These are phyloP conservation scores for Mimosa bimucronata DNA, from an alignment of 306 rosid species.

Conservation along the genomic window DNA sequence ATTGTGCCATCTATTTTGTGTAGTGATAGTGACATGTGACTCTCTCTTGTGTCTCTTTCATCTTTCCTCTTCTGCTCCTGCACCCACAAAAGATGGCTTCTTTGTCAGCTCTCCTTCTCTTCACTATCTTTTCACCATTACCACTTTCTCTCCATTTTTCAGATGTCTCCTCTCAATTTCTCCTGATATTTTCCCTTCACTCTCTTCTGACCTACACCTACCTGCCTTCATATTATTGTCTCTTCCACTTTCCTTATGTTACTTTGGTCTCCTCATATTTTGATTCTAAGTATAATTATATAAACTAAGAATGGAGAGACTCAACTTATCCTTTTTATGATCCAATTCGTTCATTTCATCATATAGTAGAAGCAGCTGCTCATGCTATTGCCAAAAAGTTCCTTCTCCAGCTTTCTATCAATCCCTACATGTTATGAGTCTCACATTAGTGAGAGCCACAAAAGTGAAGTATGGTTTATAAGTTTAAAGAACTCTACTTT, in stretches of 20 bases:
- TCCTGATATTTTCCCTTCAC: slow-evolving; percentile 28
- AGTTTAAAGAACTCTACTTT: too few relatives aligned
- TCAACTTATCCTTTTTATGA: slow-evolving; percentile 8
- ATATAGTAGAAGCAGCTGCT: not conserved
- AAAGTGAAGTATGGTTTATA: not conserved
- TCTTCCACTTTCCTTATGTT: not conserved
- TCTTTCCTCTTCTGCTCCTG: slow-evolving; percentile 68
- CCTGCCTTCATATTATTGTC: not conserved
- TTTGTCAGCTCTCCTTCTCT: slow-evolving; percentile 64
- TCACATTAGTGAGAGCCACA: too few relatives aligned
- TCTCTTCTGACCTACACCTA: not conserved
- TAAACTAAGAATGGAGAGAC: not conserved
- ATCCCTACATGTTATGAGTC: not conserved
- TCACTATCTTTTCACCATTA: slow-evolving; percentile 51
- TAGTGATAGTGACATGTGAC: slow-evolving; percentile 68
- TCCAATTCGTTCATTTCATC: slow-evolving; percentile 12
- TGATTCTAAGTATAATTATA: not conserved
- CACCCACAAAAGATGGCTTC: slow-evolving; percentile 80
- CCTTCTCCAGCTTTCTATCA: not conserved
- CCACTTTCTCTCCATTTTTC: not conserved
- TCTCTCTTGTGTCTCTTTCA: slow-evolving; percentile 61
- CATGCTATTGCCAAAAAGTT: not conserved
- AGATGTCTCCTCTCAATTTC: slow-evolving; percentile 31
- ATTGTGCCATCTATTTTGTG: slow-evolving; percentile 3
- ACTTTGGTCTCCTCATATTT: not conserved